These are phyloP conservation scores for Pterulicium gracile DNA, from an alignment of 1,284 basidiomycete genomes.

Conservation along the genomic window DNA sequence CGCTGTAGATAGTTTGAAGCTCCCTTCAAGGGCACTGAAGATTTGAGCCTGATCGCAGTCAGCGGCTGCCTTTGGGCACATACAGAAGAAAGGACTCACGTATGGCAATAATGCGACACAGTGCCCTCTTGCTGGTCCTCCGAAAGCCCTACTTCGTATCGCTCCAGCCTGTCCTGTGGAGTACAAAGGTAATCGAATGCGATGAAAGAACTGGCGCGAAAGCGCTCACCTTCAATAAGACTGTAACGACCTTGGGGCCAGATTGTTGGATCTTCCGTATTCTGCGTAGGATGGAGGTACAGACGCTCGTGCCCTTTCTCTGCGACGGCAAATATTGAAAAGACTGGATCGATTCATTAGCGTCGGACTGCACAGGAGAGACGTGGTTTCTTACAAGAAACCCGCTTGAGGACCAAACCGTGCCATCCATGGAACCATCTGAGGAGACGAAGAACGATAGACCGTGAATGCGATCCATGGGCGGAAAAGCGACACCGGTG, in stretches of 20 bases:
- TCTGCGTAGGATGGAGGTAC: not conserved
- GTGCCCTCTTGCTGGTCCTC: not conserved
- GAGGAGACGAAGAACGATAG: not conserved
- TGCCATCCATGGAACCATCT: not conserved
- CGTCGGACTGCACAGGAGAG: not conserved
- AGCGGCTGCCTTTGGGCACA: no score
- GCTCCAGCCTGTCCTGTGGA: not conserved
- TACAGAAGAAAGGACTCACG: not conserved
- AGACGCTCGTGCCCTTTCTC: not conserved
- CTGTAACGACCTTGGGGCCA: not conserved
- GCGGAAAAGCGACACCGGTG: conserved; percentile 21
- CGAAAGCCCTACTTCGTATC: not conserved
- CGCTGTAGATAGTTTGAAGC: not conserved
- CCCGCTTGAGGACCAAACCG: not conserved
- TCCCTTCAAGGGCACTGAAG: not conserved
- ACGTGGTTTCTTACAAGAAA: not conserved
- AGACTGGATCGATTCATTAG: conserved; percentile 1
- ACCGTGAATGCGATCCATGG: conserved; percentile 2
- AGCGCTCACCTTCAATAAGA: not conserved
- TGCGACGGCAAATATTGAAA: not conserved
- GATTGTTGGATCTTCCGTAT: not conserved
- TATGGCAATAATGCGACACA: conserved; percentile 3
- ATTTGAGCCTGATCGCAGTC: no score
- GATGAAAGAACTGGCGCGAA: not conserved
- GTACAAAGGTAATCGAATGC: not conserved